Evolutionary conservation across 805 yeast species (phyloP).

Genomic region (Grigorovia transvaalensis): DNA sequence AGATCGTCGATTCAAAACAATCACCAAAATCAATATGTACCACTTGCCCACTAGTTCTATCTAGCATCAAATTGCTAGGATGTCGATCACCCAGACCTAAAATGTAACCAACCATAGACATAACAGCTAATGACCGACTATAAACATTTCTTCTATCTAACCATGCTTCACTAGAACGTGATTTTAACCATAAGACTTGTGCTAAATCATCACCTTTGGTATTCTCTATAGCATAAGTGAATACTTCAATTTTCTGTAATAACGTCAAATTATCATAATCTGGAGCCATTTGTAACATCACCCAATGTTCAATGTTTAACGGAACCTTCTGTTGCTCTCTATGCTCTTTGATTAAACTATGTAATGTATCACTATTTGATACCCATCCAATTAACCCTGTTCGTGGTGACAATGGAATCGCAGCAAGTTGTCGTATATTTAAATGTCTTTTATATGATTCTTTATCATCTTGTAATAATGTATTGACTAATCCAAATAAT

Average conservation of each 20-base stretch:
- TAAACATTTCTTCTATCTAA: constrained; percentile 92
- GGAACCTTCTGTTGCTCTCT: constrained; percentile 85
- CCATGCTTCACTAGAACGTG: constrained; percentile 96
- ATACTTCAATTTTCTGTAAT: constrained; percentile 90
- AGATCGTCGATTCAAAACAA: constrained; percentile 95
- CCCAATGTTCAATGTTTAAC: constrained; percentile 85
- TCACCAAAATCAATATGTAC: constrained; percentile 98
- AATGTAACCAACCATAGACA: constrained; percentile 98
- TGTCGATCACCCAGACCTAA: constrained; percentile 96
- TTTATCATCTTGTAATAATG: constrained; percentile 77
- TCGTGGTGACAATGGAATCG: constrained; percentile 91
- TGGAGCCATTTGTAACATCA: constrained; percentile 97
- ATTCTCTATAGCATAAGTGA: constrained; percentile 88
- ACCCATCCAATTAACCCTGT: constrained; percentile 98
- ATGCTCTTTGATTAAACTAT: constrained; percentile 81
- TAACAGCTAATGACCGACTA: constrained; percentile 90
- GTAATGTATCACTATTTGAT: constrained; percentile 94
- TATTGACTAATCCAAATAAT: constrained; percentile 88
- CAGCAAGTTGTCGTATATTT: constrained; percentile 85
- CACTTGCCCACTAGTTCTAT: constrained; percentile 88
- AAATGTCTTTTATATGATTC: constrained; percentile 94
- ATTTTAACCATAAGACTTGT: constrained; percentile 91
- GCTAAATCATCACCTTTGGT: constrained; percentile 94
- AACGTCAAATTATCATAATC: constrained; percentile 81
- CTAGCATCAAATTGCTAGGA: constrained; percentile 93